These are phyloP conservation scores for Tricharina praecox DNA, from an alignment of 495 filamentous ascomycete species.

Conservation along the genomic window DNA sequence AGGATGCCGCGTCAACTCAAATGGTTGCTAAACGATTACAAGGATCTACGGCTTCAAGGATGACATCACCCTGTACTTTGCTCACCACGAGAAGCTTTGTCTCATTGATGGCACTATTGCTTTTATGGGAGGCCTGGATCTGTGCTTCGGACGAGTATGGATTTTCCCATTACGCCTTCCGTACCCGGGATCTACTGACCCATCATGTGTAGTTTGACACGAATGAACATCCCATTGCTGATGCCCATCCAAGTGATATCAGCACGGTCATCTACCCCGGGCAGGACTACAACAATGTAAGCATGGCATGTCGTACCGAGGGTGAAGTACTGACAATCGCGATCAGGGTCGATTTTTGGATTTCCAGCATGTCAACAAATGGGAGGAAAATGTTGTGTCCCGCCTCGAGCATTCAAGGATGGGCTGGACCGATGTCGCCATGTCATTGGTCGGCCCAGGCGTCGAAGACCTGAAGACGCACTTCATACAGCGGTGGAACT, in stretches of 20 bases:
- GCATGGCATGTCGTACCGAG: slow-evolving; percentile 28
- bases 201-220: slow-evolving; percentile 34
- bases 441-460: slow-evolving; percentile 64
- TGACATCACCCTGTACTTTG: slow-evolving; percentile 79
- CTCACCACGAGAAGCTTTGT: slow-evolving; percentile 89
- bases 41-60: slow-evolving; percentile 61
- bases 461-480: slow-evolving; percentile 61
- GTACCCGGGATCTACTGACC: neutral
- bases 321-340: neutral
- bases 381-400: slow-evolving; percentile 74
- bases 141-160: slow-evolving; percentile 40
- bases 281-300: slow-evolving; percentile 87
- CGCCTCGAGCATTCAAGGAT: slow-evolving; percentile 65
- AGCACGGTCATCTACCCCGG: slow-evolving; percentile 65
- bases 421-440: slow-evolving; percentile 83
- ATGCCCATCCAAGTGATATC: slow-evolving; percentile 65
- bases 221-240: slow-evolving; percentile 61
- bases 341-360: slow-evolving; percentile 45
- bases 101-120: slow-evolving; percentile 54
- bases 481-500: slow-evolving; percentile 86
- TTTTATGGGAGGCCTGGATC: slow-evolving; percentile 78
- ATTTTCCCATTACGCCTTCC: neutral
- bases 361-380: slow-evolving; percentile 69
- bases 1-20: no score
- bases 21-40: no score